phyloP scores from a whole-genome alignment of 1,139 yeast species.

The Candida sp. region DNA sequence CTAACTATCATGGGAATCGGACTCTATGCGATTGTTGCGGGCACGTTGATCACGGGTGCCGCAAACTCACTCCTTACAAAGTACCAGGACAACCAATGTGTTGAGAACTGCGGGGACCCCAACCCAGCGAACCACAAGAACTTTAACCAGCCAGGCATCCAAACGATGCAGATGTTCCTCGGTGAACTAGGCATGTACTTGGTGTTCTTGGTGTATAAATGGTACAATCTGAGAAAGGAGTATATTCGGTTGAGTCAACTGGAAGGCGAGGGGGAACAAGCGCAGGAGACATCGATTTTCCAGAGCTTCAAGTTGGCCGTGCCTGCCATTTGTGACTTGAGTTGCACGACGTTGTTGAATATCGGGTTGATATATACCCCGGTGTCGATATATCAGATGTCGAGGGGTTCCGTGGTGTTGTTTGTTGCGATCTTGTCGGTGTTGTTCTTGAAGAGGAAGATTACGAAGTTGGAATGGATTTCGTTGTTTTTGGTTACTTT shows the following conservation, averaged over 20 bases:
- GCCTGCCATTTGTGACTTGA: constrained; percentile 74
- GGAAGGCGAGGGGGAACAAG: constrained; percentile 5
- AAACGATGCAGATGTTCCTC: constrained; percentile 81
- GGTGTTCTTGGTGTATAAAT: constrained; percentile 34
- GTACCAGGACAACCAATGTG: constrained; percentile 80
- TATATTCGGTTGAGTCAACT: constrained; percentile 20
- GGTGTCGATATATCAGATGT: constrained; percentile 88
- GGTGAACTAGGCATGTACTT: constrained; percentile 66
- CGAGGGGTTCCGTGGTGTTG: constrained; percentile 76
- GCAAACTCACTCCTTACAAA: constrained; percentile 77
- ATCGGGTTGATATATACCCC: constrained; percentile 79
- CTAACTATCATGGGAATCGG: constrained; percentile 10
- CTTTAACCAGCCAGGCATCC: constrained; percentile 82
- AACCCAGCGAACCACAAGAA: constrained; percentile 38
- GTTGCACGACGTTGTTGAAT: constrained; percentile 78
- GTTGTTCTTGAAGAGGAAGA: constrained; percentile 57
- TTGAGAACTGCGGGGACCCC: constrained; percentile 56
- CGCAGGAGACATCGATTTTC: constrained; percentile 19
- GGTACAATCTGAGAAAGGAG: constrained; percentile 24
- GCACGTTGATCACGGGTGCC: constrained; percentile 72
- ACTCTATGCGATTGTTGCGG: constrained; percentile 38
- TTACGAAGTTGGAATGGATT: constrained; percentile 70
- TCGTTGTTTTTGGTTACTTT: constrained; percentile 62
- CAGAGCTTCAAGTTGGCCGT: constrained; percentile 44
- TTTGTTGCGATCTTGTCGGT: constrained; percentile 80